Conservation (phyloP, 139 green algal genomes). For the Medakamo hakoo region DNA sequence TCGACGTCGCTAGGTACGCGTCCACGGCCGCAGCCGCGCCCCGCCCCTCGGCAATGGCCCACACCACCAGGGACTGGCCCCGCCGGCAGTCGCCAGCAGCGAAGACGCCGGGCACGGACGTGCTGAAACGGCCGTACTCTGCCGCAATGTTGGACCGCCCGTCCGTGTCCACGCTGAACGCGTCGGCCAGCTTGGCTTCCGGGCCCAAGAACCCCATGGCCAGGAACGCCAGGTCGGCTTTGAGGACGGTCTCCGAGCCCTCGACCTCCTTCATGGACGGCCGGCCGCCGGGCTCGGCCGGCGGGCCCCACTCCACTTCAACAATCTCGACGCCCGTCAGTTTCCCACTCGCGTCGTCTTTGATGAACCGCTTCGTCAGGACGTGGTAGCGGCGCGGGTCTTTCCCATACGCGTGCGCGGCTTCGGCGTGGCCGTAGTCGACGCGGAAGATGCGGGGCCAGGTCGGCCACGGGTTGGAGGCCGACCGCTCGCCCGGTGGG, state of each 20-base stretch:
- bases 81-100: slow-evolving; percentile 86
- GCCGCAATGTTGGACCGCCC: slow-evolving; percentile 90
- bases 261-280: slow-evolving; percentile 51
- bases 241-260: slow-evolving; percentile 51
- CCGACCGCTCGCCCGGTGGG: slow-evolving; percentile 50
- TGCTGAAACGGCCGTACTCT: slow-evolving; percentile 73
- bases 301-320: slow-evolving; percentile 25
- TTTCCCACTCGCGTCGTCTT: slow-evolving; percentile 53
- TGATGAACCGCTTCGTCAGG: slow-evolving; percentile 86
- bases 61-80: slow-evolving; percentile 78
- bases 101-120: slow-evolving; percentile 79
- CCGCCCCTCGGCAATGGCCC: slow-evolving; percentile 85
- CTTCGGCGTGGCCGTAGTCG: slow-evolving; percentile 92
- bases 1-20: slow-evolving; percentile 36
- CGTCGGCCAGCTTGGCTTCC: slow-evolving; percentile 57
- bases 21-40: slow-evolving; percentile 56
- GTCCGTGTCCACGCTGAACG: slow-evolving; percentile 63
- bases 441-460: slow-evolving; percentile 58
- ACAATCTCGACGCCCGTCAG: slow-evolving; percentile 52
- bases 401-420: slow-evolving; percentile 40
- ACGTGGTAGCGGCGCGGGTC: slow-evolving; percentile 86
- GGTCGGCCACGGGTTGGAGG: slow-evolving; percentile 84
- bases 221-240: slow-evolving; percentile 82
- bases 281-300: slow-evolving; percentile 11
- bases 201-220: slow-evolving; percentile 93